Base-by-base conservation (phyloP, 2,329 filamentous ascomycete species). In the Penicillium sp. region DNA sequence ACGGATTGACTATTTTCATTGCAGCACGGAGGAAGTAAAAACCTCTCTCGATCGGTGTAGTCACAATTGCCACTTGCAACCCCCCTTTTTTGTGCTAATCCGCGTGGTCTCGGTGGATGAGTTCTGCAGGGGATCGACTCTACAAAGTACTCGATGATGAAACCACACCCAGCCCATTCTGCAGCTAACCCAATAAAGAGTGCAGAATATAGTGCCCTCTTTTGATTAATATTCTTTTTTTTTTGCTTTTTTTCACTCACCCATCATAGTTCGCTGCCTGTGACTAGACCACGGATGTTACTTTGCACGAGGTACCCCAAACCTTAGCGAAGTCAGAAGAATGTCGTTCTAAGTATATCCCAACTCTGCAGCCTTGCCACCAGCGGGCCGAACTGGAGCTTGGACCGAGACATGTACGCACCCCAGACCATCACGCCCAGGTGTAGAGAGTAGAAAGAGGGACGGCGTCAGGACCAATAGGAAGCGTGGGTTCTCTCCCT, bases 381-480 rank as follows among this genome's bases (percentile, higher is more conserved):
- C 14, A 44, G 13, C 31, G 10, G 27, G 36, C 31, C 31, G 27
- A 27, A 21, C 11, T 22, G 50, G 18, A 49, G 45, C 50, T 53
- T 54, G 40, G 45, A 53, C 46, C 40, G 5, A 50, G 51, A 53
- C 51, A 50, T 44, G 24, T 38, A 42, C 13, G 21, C 38, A 48
- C 44, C 11, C 24, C 16, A 48, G 22, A 9, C 32, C 32, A 49
- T 39, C 39, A 53, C 36, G 50, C 24, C 24, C 48, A 45, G 45
- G 46, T 43, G 44, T 53, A 42, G 34, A 46, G 18, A 41, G 38
- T 27, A 13, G 32, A 24, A 18, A n/a, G 4, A 53, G 39, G 9
- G 10, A 34, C 14, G 13, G 22, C 32, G 31, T 11, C 48, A 5
- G 18, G 52, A 18, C 62, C 59, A 64, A 52, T 60, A 48, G 59